Evolutionary conservation across 306 rosid species (phyloP).

Genomic region (Cicer chorassanicum): DNA sequence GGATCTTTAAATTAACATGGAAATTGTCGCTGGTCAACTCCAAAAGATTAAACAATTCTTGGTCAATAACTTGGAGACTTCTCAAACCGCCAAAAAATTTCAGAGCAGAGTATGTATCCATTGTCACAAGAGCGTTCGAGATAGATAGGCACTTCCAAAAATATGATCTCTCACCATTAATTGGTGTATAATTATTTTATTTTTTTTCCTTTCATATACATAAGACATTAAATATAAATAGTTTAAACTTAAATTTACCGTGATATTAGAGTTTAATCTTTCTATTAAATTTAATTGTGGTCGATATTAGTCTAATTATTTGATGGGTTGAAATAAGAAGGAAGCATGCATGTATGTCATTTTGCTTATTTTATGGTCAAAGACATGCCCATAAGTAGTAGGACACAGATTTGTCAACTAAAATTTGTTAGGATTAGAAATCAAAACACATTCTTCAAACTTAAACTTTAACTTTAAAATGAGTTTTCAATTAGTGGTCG

Average conservation of each 20-base stretch:
- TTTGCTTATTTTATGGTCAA: constrained; percentile 27
- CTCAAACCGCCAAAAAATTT: constrained; percentile 14
- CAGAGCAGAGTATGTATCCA: neutral
- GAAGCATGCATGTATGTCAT: neutral
- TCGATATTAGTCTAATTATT: neutral
- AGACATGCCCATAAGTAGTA: constrained; percentile 48
- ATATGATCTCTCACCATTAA: constrained; percentile 20
- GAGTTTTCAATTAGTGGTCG: constrained; percentile 43
- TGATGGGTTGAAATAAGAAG: constrained; percentile 7
- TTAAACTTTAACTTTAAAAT: constrained; percentile 11
- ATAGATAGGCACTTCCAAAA: constrained; percentile 1
- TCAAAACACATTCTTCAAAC: constrained; percentile 17
- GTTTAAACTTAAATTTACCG: too few relatives aligned
- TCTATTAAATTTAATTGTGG: too few relatives aligned
- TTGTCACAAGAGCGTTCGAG: neutral
- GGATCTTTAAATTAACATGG: too few relatives aligned
- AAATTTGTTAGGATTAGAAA: constrained; percentile 36
- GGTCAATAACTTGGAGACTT: neutral
- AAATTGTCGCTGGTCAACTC: neutral
- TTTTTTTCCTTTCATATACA: too few relatives aligned
- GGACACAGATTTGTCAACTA: constrained; percentile 41
- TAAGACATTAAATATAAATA: too few relatives aligned
- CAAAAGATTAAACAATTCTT: neutral
- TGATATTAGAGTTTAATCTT: too few relatives aligned
- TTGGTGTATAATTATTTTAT: neutral